phyloP scores from a whole-genome alignment of 441 rosid species.

The Biscutella auriculata region DNA sequence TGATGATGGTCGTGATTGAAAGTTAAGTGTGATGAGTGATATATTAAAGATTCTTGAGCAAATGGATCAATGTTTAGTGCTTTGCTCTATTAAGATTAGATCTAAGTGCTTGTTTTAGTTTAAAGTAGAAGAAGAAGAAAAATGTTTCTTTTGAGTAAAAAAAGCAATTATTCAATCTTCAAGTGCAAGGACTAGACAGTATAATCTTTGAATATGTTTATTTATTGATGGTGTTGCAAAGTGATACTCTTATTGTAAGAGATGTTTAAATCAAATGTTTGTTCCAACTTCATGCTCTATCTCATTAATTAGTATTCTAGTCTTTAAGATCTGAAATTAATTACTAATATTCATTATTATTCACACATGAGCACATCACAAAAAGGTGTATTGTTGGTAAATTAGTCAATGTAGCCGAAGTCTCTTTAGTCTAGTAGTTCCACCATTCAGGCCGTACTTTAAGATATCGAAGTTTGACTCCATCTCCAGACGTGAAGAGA shows the following conservation, averaged over 20 bases:
- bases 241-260: conserved; percentile 13
- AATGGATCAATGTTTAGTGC: conserved; percentile 8
- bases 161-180: conserved; percentile 9
- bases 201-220: conserved; percentile 4
- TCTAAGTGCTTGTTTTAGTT: conserved; percentile 8
- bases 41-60: not conserved
- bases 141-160: not conserved
- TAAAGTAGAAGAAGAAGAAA: not conserved
- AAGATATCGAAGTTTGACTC: too few relatives aligned
- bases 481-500: too few relatives aligned
- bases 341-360: not conserved
- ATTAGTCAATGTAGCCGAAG: conserved; percentile 12
- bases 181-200: conserved; percentile 5
- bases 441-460: too few relatives aligned
- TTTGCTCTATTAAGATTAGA: conserved; percentile 10
- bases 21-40: conserved; percentile 12
- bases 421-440: too few relatives aligned
- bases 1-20: not conserved
- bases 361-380: conserved; percentile 8
- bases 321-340: conserved; percentile 14
- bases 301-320: not conserved
- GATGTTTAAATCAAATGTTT: conserved; percentile 21
- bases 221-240: not conserved
- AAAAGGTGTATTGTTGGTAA: conserved; percentile 7
- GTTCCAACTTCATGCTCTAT: conserved; percentile 7